These are phyloP conservation scores for Tulasnella sp. DNA, from an alignment of 768 basidiomycete genomes.

Conservation along the genomic window DNA sequence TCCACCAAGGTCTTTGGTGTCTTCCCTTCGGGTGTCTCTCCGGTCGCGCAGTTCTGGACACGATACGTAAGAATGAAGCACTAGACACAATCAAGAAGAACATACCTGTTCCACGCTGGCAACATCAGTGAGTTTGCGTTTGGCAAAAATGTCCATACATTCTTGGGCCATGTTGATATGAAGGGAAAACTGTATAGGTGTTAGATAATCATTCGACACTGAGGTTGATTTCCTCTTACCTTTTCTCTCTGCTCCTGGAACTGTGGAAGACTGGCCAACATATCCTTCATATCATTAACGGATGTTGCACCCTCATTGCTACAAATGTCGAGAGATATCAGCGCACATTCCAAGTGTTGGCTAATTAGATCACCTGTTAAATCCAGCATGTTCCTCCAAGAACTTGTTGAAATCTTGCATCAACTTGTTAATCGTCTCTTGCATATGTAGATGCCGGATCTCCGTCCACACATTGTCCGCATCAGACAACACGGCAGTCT, in stretches of 20 bases:
- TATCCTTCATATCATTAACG: slow-evolving; percentile 97
- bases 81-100: background rate
- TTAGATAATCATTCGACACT: background rate
- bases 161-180: slow-evolving; percentile 97
- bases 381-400: slow-evolving; percentile 85
- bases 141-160: slow-evolving; percentile 89
- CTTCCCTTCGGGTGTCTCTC: slow-evolving; percentile 81
- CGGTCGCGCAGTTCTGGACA: slow-evolving; percentile 80
- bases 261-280: slow-evolving; percentile 89
- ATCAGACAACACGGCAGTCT: slow-evolving; percentile 75
- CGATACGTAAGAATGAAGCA: background rate
- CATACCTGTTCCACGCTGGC: slow-evolving; percentile 83
- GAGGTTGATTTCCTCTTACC: slow-evolving; percentile 30
- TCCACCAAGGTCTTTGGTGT: slow-evolving; percentile 89
- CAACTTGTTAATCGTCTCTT: slow-evolving; percentile 92
- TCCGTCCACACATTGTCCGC: slow-evolving; percentile 82
- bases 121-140: slow-evolving; percentile 65
- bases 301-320: slow-evolving; percentile 65
- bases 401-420: slow-evolving; percentile 95
- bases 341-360: background rate
- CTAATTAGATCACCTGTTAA: slow-evolving; percentile 50
- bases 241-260: slow-evolving; percentile 93
- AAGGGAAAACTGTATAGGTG: slow-evolving; percentile 61
- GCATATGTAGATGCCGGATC: slow-evolving; percentile 96
- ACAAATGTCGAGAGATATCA: slow-evolving; percentile 9